Conservation (phyloP, 1,284 basidiomycete species). For the Xerocomus minutiporus region DNA sequence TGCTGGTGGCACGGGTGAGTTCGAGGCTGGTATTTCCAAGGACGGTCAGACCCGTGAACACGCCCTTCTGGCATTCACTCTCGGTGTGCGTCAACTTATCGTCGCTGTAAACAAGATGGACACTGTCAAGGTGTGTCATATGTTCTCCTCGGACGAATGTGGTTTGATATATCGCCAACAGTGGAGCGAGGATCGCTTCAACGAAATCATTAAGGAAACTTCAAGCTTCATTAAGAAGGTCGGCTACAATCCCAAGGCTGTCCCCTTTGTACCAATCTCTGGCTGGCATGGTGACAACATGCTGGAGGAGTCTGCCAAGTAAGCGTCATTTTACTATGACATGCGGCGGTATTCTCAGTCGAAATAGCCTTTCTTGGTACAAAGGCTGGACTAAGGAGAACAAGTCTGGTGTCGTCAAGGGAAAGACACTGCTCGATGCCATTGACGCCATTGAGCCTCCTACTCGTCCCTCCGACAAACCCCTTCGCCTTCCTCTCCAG, state of each 20-base stretch:
- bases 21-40: slow-evolving; percentile 99
- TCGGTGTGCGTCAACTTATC: slow-evolving; percentile 99
- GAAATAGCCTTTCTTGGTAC: slow-evolving; percentile 93
- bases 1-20: slow-evolving; percentile 98
- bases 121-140: slow-evolving; percentile 74
- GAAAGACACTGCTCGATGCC: slow-evolving; percentile 99
- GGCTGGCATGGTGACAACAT: slow-evolving; percentile 99
- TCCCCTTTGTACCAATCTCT: slow-evolving; percentile 99
- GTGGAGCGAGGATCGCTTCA: slow-evolving; percentile 99
- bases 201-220: slow-evolving; percentile 99
- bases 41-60: slow-evolving; percentile 99
- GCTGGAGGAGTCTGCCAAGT: slow-evolving; percentile 96
- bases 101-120: slow-evolving; percentile 99
- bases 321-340: slow-evolving; percentile 28
- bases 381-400: slow-evolving; percentile 98
- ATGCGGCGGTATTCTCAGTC: slow-evolving; percentile 8
- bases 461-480: slow-evolving; percentile 95
- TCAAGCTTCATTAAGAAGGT: slow-evolving; percentile 99
- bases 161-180: slow-evolving; percentile 33
- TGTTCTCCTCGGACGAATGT: not conserved
- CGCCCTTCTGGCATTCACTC: slow-evolving; percentile 98
- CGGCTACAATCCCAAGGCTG: slow-evolving; percentile 99
- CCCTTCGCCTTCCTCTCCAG: slow-evolving; percentile 99
- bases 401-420: slow-evolving; percentile 90
- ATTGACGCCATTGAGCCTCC: slow-evolving; percentile 99